phyloP scores from a whole-genome alignment of 345 rosid species.

The Ceriops decandra region DNA sequence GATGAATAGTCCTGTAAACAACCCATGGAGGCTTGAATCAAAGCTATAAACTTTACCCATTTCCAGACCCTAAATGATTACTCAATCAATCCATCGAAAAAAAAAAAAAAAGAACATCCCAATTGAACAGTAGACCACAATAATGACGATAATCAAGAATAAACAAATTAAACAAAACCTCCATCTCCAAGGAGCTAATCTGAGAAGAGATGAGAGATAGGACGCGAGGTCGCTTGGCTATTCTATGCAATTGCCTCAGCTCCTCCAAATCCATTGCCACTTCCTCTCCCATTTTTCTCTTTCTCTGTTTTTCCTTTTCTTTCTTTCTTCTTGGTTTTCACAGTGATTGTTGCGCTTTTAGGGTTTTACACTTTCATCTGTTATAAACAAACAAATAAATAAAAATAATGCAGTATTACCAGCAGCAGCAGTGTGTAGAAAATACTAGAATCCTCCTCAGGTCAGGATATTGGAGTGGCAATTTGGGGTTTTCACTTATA shows the following conservation, averaged over 20 bases:
- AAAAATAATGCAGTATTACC: not conserved
- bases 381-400: not conserved
- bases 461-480: not conserved
- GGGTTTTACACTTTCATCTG: not conserved
- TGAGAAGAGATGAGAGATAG: conserved; percentile 59
- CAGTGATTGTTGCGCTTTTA: not conserved
- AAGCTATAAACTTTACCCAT: no score
- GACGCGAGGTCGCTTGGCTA: conserved; percentile 75
- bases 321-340: no score
- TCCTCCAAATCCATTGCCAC: conserved; percentile 66
- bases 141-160: not conserved
- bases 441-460: conserved; percentile 18
- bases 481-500: not conserved
- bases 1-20: no score
- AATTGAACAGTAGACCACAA: not conserved
- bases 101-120: not conserved
- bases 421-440: conserved; percentile 7
- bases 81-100: not conserved
- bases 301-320: no score
- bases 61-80: not conserved
- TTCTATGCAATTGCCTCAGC: conserved; percentile 59
- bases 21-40: no score
- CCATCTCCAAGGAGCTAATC: conserved; percentile 65
- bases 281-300: conserved; percentile 60
- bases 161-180: conserved; percentile 17